These are phyloP conservation scores for Raffaelea ambrosiae DNA, from an alignment of 2,329 filamentous ascomycete genomes.

Conservation along the genomic window DNA sequence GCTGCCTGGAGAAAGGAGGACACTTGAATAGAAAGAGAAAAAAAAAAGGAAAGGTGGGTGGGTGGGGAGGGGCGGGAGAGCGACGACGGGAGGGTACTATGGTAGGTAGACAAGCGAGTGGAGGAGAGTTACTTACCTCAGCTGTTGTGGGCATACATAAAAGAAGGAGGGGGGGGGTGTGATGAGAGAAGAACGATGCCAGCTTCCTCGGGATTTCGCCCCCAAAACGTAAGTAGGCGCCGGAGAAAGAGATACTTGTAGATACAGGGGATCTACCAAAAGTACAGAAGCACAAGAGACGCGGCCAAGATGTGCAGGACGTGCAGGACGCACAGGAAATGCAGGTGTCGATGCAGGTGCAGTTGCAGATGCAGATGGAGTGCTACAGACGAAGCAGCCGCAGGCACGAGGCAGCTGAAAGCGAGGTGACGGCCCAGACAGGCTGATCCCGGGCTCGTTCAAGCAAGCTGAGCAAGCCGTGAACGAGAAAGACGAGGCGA, in stretches of 20 bases:
- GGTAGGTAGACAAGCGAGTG: background rate
- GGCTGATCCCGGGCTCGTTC: too few relatives aligned
- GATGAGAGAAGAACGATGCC: background rate
- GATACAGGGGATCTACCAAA: too few relatives aligned
- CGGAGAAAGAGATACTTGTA: background rate
- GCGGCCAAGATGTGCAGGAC: too few relatives aligned
- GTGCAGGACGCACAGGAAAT: too few relatives aligned
- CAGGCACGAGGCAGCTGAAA: too few relatives aligned
- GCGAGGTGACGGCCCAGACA: too few relatives aligned
- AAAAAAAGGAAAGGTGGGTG: background rate
- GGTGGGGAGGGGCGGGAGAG: background rate
- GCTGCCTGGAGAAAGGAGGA: background rate
- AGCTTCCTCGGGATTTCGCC: background rate
- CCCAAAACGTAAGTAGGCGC: background rate
- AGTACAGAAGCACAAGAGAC: too few relatives aligned
- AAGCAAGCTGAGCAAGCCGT: too few relatives aligned
- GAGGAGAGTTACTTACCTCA: background rate
- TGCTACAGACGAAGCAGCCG: too few relatives aligned
- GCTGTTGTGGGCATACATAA: background rate
- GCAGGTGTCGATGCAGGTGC: too few relatives aligned
- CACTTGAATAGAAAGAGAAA: background rate
- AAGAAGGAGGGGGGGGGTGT: background rate
- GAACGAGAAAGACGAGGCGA: background rate
- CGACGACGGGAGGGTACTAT: background rate
- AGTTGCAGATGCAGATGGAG: too few relatives aligned